These are phyloP conservation scores for Lactifluus piperatus DNA, from an alignment of 768 basidiomycete genomes.

Conservation along the genomic window DNA sequence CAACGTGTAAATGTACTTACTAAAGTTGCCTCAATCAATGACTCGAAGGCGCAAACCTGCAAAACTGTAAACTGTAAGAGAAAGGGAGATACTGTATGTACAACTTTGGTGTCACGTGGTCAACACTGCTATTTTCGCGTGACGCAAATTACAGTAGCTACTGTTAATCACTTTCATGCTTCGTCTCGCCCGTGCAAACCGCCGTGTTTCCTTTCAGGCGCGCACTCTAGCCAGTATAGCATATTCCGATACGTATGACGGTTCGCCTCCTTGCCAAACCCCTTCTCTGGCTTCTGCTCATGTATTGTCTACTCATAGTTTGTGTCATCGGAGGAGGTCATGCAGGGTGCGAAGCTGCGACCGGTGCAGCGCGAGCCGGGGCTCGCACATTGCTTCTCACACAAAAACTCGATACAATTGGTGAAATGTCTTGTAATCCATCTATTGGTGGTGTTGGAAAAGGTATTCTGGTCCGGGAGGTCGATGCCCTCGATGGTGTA, in stretches of 20 bases:
- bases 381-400: slow-evolving; percentile 77
- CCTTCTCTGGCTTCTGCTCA: neutral
- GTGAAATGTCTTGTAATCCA: slow-evolving; percentile 85
- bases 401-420: slow-evolving; percentile 72
- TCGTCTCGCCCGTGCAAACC: neutral
- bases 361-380: slow-evolving; percentile 76
- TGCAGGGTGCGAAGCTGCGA: slow-evolving; percentile 88
- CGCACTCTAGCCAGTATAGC: neutral
- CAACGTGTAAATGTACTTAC: too few species aligned
- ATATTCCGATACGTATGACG: slow-evolving; percentile 2
- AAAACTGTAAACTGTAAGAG: too few species aligned
- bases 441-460: slow-evolving; percentile 90
- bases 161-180: neutral
- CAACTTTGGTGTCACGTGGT: too few species aligned
- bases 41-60: too few species aligned
- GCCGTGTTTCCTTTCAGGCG: neutral
- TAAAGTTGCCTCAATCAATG: too few species aligned
- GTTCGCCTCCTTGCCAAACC: neutral
- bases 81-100: too few species aligned
- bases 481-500: slow-evolving; percentile 84
- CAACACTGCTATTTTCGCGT: too few species aligned
- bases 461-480: slow-evolving; percentile 83
- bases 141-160: too few species aligned
- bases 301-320: slow-evolving; percentile 32
- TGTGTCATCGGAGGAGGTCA: slow-evolving; percentile 90